These are phyloP conservation scores for Pulveroboletus sp. DNA, from an alignment of 768 basidiomycete genomes.

Conservation along the genomic window DNA sequence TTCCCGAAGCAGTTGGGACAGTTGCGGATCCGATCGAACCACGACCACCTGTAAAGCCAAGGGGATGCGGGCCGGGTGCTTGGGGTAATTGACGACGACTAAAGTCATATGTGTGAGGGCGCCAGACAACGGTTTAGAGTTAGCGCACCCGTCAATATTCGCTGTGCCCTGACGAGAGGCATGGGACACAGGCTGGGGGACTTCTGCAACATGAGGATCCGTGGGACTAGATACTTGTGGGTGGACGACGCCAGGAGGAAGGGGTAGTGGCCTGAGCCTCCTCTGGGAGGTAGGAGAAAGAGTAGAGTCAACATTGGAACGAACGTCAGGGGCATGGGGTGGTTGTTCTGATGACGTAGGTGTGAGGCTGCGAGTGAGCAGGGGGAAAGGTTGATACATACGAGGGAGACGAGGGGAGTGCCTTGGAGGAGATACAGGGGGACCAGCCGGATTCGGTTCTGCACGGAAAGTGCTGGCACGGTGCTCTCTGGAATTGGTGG, in stretches of 20 bases:
- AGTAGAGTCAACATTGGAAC: slow-evolving; percentile 18
- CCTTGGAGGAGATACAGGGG: slow-evolving; percentile 9
- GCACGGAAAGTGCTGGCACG: slow-evolving; percentile 16
- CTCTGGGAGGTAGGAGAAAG: slow-evolving; percentile 29
- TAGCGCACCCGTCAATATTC: slow-evolving; percentile 21
- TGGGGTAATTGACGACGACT: slow-evolving; percentile 30
- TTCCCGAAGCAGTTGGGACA: slow-evolving; percentile 18
- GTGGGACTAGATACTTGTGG: slow-evolving; percentile 11
- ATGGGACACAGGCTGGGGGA: slow-evolving; percentile 5
- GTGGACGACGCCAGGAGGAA: slow-evolving; percentile 20
- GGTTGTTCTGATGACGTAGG: slow-evolving; percentile 9
- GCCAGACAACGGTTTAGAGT: background rate
- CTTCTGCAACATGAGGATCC: slow-evolving; percentile 16
- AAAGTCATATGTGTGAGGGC: background rate
- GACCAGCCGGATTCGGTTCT: slow-evolving; percentile 15
- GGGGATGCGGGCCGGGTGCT: slow-evolving; percentile 19
- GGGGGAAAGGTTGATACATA: slow-evolving; percentile 9
- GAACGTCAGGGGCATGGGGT: slow-evolving; percentile 15
- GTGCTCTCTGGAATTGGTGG: slow-evolving; percentile 20
- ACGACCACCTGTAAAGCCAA: slow-evolving; percentile 10
- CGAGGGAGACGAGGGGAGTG: slow-evolving; percentile 20
- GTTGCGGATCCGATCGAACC: slow-evolving; percentile 21
- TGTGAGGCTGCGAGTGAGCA: background rate
- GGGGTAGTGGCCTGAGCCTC: slow-evolving; percentile 26
- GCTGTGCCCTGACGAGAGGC: slow-evolving; percentile 25